phyloP scores from a whole-genome alignment of 768 basidiomycete species.

The Gloeostereum incarnatum region DNA sequence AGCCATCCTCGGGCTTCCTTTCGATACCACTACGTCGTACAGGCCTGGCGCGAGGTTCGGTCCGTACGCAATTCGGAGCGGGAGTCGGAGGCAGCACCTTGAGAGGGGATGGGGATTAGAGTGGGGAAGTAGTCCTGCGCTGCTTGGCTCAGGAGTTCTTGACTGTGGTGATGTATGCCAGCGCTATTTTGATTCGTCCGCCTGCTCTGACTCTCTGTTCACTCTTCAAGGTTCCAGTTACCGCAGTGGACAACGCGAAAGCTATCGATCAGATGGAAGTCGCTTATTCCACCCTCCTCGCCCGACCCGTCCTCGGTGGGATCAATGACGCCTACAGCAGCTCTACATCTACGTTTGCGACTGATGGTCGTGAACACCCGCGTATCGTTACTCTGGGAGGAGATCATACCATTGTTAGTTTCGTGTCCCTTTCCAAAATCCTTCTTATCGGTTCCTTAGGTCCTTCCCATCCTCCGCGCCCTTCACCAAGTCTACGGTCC shows the following conservation, averaged over 20 bases:
- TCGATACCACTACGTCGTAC: slow-evolving; percentile 43
- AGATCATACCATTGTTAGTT: slow-evolving; percentile 57
- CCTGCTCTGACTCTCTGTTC: not conserved
- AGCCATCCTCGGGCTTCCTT: slow-evolving; percentile 56
- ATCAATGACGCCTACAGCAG: slow-evolving; percentile 10
- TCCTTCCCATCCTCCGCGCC: slow-evolving; percentile 61
- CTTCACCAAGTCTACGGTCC: slow-evolving; percentile 60
- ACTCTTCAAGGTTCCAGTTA: slow-evolving; percentile 14
- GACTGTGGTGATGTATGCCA: slow-evolving; percentile 59
- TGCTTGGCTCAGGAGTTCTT: slow-evolving; percentile 32
- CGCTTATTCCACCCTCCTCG: slow-evolving; percentile 53
- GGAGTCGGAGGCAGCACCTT: slow-evolving; percentile 36
- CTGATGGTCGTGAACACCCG: slow-evolving; percentile 53
- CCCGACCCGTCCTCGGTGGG: slow-evolving; percentile 28
- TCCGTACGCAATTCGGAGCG: slow-evolving; percentile 56
- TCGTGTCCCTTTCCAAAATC: slow-evolving; percentile 46
- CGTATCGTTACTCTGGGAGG: slow-evolving; percentile 58
- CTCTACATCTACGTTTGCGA: slow-evolving; percentile 25
- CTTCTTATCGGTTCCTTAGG: slow-evolving; percentile 22
- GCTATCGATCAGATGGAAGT: slow-evolving; percentile 63
- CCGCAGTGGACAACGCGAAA: slow-evolving; percentile 50
- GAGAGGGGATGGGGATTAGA: slow-evolving; percentile 39
- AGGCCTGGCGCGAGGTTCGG: slow-evolving; percentile 56
- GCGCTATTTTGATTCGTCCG: not conserved
- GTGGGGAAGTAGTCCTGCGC: slow-evolving; percentile 46